Conservation (phyloP, 1,284 basidiomycete genomes). For the Trichosporon sp. region DNA sequence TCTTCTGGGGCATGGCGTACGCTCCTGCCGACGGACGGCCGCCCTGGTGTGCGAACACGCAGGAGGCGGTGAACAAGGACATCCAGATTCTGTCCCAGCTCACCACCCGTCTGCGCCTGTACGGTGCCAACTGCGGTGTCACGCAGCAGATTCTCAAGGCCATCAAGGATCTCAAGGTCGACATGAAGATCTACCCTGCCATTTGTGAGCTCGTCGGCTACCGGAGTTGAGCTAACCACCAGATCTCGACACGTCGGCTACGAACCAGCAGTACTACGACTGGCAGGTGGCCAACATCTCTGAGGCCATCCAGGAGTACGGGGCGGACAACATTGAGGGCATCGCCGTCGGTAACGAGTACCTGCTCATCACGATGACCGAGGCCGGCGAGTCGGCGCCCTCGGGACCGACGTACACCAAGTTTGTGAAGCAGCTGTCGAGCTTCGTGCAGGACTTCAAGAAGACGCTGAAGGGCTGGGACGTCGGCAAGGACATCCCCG, state of each 20-base stretch:
- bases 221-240: conserved; percentile 13
- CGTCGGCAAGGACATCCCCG: conserved; percentile 56
- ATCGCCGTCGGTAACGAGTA: conserved; percentile 60
- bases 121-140: conserved; percentile 54
- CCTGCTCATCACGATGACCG: conserved; percentile 63
- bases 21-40: conserved; percentile 54
- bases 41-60: conserved; percentile 3
- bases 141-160: conserved; percentile 62
- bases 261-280: conserved; percentile 55
- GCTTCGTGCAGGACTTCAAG: conserved; percentile 61
- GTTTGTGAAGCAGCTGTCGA: conserved; percentile 56
- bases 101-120: conserved; percentile 44
- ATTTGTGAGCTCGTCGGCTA: conserved; percentile 54
- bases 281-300: conserved; percentile 66
- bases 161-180: conserved; percentile 80
- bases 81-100: conserved; percentile 49
- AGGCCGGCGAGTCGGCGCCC: conserved; percentile 26
- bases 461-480: conserved; percentile 56
- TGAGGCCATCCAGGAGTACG: conserved; percentile 64
- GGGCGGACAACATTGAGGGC: conserved; percentile 70
- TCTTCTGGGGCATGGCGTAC: conserved; percentile 70
- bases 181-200: conserved; percentile 80
- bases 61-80: conserved; percentile 46
- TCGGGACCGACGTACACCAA: conserved; percentile 31
- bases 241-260: conserved; percentile 51